phyloP scores from a whole-genome alignment of 495 filamentous ascomycete species.

The Penicilliopsis zonata region DNA sequence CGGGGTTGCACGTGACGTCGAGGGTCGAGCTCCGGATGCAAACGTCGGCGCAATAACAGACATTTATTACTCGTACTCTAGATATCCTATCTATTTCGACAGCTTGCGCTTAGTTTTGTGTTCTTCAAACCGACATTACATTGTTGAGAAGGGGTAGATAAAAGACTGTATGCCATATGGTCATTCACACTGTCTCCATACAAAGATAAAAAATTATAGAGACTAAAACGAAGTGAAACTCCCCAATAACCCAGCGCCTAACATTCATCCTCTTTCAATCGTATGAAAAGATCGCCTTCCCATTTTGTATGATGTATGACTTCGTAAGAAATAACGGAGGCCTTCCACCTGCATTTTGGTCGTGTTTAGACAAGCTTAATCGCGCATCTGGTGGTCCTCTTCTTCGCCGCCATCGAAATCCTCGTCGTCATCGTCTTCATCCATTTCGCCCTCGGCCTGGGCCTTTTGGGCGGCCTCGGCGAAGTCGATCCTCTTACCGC shows the following conservation, averaged over 20 bases:
- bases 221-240: conserved; percentile 3
- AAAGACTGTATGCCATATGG: no score
- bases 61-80: background rate
- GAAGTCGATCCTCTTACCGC: conserved; percentile 72
- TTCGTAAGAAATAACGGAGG: background rate
- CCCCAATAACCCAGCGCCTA: conserved; percentile 7
- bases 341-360: background rate
- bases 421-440: conserved; percentile 71
- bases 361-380: conserved; percentile 11
- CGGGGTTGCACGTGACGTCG: background rate
- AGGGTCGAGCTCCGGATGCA: background rate
- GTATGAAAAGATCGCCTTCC: conserved; percentile 1
- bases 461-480: conserved; percentile 58
- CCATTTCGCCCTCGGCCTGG: conserved; percentile 41
- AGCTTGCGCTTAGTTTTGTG: no score
- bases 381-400: conserved; percentile 33
- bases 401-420: conserved; percentile 22
- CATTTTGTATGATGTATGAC: background rate
- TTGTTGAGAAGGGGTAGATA: no score
- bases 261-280: conserved; percentile 10
- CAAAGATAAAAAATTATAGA: conserved; percentile 1
- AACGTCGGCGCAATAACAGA: background rate
- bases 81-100: no score
- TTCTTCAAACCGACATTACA: no score
- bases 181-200: no score